phyloP scores from a whole-genome alignment of 2,329 filamentous ascomycete genomes.

The Cucurbitaria berberidis region DNA sequence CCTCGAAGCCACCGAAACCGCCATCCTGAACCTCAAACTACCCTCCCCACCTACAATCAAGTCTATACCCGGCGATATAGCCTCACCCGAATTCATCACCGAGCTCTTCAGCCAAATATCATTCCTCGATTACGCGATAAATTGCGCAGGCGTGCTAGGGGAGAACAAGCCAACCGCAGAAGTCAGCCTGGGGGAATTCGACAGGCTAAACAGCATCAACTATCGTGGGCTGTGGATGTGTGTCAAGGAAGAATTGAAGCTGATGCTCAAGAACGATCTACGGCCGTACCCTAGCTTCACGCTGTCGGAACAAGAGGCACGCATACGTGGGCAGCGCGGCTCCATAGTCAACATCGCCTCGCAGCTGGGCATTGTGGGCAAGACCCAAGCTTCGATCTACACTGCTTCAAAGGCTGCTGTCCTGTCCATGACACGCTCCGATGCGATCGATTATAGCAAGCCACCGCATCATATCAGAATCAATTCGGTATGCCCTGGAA shows the following conservation, averaged over 20 bases:
- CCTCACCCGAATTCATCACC: conserved; percentile 51
- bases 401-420: conserved; percentile 63
- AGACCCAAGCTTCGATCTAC: conserved; percentile 55
- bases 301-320: conserved; percentile 2
- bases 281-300: conserved; percentile 41
- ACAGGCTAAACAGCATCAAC: conserved; percentile 60
- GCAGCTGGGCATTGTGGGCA: conserved; percentile 53
- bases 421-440: conserved; percentile 61
- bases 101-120: conserved; percentile 42
- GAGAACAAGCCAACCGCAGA: conserved; percentile 36
- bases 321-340: conserved; percentile 35
- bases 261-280: conserved; percentile 60
- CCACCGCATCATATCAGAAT: conserved; percentile 54
- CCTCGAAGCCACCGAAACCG: conserved; percentile 39
- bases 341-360: conserved; percentile 53
- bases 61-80: conserved; percentile 54
- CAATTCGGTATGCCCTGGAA: conserved; percentile 63
- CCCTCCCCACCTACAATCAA: conserved; percentile 32
- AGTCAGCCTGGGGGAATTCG: conserved; percentile 54
- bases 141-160: conserved; percentile 53
- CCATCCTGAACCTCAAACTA: conserved; percentile 5
- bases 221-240: conserved; percentile 64
- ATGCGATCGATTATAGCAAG: conserved; percentile 61
- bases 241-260: conserved; percentile 55
- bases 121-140: conserved; percentile 60